Base-by-base conservation (phyloP, 2,329 filamentous ascomycete species). In the Lachnellula cervina region DNA sequence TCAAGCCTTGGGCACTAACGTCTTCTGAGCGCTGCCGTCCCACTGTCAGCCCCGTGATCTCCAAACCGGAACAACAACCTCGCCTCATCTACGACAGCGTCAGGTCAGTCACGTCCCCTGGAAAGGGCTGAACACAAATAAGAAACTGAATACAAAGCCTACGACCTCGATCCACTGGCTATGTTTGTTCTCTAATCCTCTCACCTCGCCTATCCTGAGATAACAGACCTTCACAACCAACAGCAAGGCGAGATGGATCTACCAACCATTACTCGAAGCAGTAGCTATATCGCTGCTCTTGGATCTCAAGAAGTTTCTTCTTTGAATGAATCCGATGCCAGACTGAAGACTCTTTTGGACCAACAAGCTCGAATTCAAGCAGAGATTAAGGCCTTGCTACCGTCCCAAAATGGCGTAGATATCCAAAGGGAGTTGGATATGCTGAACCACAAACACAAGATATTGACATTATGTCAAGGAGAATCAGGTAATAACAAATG, bases 381-480 rank as follows among this genome's bases (percentile, higher is more conserved):
- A 21, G 48, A 49, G 35, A 49, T 49, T 23, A 21, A 40, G 35
- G 28, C 48, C 19, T 23, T 49, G 34, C 21, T 49, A n/a, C 48
- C 48, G 8, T n/a, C 34, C 32, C 37, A 38, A 19, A 37, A 49
- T 49, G 48, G 32, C 14, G 11, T 49, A 6, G 35, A 49, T 38
- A 21, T 11, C 25, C 32, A 34, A 23, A n/a, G 34, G 32, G 48
- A 49, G 19, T n/a, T 19, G 48, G 21, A 14, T 7, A 49, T 49
- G 48, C 19, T 49, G 8, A 49, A 40, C 21, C 48, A 49, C 34
- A 49, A 49, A 25, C 48, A 49, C 34, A 49, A 49, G 17, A 49
- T 49, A 3, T 49, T 49, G 48, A 49, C 37, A 25, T 21, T 28
- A 3, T 49, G 48, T 25, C 48, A 49, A n/a, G 34, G 28, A 28